Evolutionary conservation across 2,329 filamentous ascomycete species (phyloP).

Genomic region (Ophiostoma piceae): DNA sequence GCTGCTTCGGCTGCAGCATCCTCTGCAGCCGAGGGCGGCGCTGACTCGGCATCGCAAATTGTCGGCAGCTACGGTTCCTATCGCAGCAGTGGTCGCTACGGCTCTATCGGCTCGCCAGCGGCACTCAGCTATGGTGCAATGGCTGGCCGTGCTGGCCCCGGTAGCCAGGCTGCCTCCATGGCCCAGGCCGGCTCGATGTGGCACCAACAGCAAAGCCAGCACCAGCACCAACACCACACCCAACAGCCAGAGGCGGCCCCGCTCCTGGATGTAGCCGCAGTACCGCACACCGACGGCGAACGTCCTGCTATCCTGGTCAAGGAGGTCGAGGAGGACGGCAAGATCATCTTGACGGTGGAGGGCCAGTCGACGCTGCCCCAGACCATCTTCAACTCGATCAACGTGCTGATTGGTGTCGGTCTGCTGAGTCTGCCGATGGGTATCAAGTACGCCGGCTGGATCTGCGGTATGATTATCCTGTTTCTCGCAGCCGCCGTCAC

Average conservation of each 20-base stretch:
- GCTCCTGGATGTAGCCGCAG: constrained; percentile 35
- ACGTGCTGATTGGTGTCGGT: constrained; percentile 85
- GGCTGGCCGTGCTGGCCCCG: constrained; percentile 31
- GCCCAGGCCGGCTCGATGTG: constrained; percentile 47
- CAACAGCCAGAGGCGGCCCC: background rate
- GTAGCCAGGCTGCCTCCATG: constrained; percentile 40
- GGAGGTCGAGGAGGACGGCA: constrained; percentile 82
- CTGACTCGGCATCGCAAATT: constrained; percentile 17
- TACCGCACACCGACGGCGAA: constrained; percentile 47
- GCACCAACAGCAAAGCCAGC: constrained; percentile 47
- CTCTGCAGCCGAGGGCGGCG: constrained; percentile 11
- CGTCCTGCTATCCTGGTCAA: constrained; percentile 77
- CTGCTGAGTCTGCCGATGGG: constrained; percentile 84
- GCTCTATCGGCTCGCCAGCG: background rate
- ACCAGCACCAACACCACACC: background rate
- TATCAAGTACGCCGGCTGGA: constrained; percentile 81
- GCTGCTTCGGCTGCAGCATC: constrained; percentile 35
- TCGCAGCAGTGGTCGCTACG: constrained; percentile 27
- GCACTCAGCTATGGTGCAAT: constrained; percentile 43
- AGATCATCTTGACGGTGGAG: constrained; percentile 75
- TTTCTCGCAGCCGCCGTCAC: constrained; percentile 70
- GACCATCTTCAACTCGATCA: constrained; percentile 94
- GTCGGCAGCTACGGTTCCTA: constrained; percentile 40
- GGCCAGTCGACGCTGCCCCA: constrained; percentile 94
- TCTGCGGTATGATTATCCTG: constrained; percentile 72